Base-by-base conservation (phyloP, 495 filamentous ascomycete genomes). In the Penicillium paxilli region DNA sequence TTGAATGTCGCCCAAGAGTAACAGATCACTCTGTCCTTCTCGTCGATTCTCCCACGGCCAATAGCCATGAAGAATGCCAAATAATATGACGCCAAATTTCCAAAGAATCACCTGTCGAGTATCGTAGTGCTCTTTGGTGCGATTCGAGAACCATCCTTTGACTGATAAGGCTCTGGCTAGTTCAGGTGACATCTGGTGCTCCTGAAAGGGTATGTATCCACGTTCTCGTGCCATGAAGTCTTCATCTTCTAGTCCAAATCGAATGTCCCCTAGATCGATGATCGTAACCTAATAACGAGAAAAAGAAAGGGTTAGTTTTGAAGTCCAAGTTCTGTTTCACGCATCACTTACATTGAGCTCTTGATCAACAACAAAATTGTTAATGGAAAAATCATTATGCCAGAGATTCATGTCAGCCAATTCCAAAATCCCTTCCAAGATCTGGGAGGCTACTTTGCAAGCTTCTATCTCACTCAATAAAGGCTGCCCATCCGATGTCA, bases 381-480 rank as follows among this genome's bases (percentile, higher is more conserved):
- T 48, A 8, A 60, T 28, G 4, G 60, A 63, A 8, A 69, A 25
- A 40, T 71, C 66, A 10, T 25, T 49, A 40, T 71, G 59, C 21
- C 41, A 59, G n/a, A 67, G 5, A 14, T 54, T 42, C 57, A 69
- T 59, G 32, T 71, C 59, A 2, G 57, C 60, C 47, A 71, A 26
- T 12, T 65, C 48, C 21, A 33, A 23, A 12, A 66, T 25, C 1
- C 44, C 68, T 48, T 67, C 49, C 6, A 69, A 25, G 21, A 71
- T 42, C 17, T 71, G 68, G 0, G 50, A 41, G 6, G 64, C 52
- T 28, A 71, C 54, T 37, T 69, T 71, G 37, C 57, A 61, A 14
- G 54, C 66, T 17, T 57, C 20, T 21, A 44, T 35, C 51, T 67
- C 64, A 33, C 55, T 48, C 14, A 69, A 42, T 2, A 56, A 30